Base-by-base conservation (phyloP, 2,329 filamentous ascomycete genomes). In the Metarhizium guizhouense region DNA sequence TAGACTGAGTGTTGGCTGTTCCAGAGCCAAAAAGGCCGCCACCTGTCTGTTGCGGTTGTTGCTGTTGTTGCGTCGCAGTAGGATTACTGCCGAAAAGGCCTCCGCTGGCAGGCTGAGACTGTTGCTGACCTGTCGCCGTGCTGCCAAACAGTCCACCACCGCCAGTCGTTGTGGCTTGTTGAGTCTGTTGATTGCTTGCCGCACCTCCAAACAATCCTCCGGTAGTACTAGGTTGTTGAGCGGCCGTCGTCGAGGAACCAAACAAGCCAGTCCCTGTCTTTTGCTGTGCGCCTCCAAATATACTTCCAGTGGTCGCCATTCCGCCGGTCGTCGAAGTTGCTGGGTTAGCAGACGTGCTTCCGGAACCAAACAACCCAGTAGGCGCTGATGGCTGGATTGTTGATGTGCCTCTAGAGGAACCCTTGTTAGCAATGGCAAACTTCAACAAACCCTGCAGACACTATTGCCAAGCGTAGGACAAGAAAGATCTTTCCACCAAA, bases 321-420 rank as follows among this genome's bases (percentile, higher is more conserved):
- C 54, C 63, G 65, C 61, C 59, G 57, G 64, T 58, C 56, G 64
- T 59, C 16, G 67, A 60, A 57, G 62, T 53, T 38, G 65, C 57
- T 14, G 67, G 61, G 20, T 63, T 67, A 58, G 66, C 58, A 52
- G 60, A 59, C 49, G 60, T 54, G 61, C 62, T 59, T 52, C 60
- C 58, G 47, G 69, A 67, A 51, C 72, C 71, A 58, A 75, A 73
- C 16, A 76, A 66, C 51, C 68, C 67, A 14, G 67, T 66, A 20
- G 70, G 57, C 43, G 70, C 66, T 36, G 72, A 62, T 51, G 71
- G 65, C 55, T 72, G 66, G 16, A 65, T 60, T 43, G 66, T 60
- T 52, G 65, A 53, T 18, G 62, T 54, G 45, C 61, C 60, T 54
- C 67, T 70, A 48, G 7, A 32, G 42, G 16, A 16, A 11, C 25